Base-by-base conservation (phyloP, 352 stramenopile species). In the Phytopythium oedochilum region DNA sequence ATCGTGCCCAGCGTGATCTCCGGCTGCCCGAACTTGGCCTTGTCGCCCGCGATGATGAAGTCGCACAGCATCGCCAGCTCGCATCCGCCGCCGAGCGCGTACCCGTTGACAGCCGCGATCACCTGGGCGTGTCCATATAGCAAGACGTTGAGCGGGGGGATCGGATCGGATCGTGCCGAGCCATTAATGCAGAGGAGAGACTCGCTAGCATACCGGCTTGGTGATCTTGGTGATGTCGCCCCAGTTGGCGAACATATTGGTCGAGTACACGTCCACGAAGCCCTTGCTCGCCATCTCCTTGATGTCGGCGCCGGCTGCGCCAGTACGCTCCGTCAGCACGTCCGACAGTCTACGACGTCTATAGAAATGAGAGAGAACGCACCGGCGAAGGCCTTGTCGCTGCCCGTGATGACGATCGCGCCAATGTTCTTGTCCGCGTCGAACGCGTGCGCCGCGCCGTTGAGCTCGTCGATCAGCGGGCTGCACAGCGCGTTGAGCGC, bases 41-140 rank as follows among this genome's bases (percentile, higher is more conserved):
- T 96, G 58, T 98, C 92, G 44, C 87, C 84, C 15, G 97, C 97
- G 47, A 99, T 88, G 57, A 99, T 97, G 55, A 99, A 96, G 71
- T 99, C 97, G 65, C 97, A 99, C 71, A 99, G 97, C 97, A 99
- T 99, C 29, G 97, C 97, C 23, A 99, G 73, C 75, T 99, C 97
- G 61, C 96, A 99, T 32, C 97, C 97, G 49, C 97, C 97, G 38
- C 97, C 97, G 15, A 99, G 78, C 11, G 96, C 96, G 73, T 98
- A 99, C 50, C 97, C 97, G 75, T 99, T 99, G 18, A 99, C 96
- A 23, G 97, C 97, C 5, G 97, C 97, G 46, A 98, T 97, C 20
- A 96, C 77, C 73, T 90, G 46, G 1, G 10, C 22, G 1, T 17
- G 12, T 9, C 40, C 29, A 47, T 5, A 34, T 34, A 5, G 29